Conservation (phyloP, 176 grass and related monocot genomes). For the Cymbopogon citratus region DNA sequence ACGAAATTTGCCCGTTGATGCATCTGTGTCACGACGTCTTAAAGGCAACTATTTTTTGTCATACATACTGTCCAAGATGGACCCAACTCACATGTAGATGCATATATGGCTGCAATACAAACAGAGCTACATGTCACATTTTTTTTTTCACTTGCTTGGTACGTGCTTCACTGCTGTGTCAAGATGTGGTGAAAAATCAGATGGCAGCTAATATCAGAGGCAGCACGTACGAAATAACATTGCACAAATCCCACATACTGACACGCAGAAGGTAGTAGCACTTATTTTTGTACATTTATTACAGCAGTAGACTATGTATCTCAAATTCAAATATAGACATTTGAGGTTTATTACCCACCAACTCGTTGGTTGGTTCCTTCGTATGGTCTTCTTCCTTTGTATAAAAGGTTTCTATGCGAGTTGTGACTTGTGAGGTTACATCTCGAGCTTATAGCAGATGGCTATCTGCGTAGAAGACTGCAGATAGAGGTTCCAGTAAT, state of each 20-base stretch:
- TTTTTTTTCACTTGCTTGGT: too few relatives aligned
- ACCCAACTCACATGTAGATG: not conserved
- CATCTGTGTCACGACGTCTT: not conserved
- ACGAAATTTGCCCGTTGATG: not conserved
- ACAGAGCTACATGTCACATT: not conserved
- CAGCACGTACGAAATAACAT: not conserved
- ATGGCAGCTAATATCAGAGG: not conserved
- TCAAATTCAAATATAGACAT: too few relatives aligned
- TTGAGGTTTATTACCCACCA: not conserved
- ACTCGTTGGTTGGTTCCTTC: not conserved
- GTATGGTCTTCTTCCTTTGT: not conserved
- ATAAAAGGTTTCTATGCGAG: not conserved
- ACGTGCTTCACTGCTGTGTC: too few relatives aligned
- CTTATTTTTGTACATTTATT: not conserved
- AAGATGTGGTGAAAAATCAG: too few relatives aligned
- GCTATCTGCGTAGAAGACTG: too few relatives aligned
- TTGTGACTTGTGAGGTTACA: not conserved
- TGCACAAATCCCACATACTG: not conserved
- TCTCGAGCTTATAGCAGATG: too few relatives aligned
- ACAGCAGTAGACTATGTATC: not conserved
- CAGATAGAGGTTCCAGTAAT: too few relatives aligned
- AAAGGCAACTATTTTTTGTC: constrained; percentile 13
- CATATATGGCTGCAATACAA: not conserved
- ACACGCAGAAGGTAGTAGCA: not conserved
- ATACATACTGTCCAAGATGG: not conserved